These are phyloP conservation scores for Marasmius oreades DNA, from an alignment of 1,284 basidiomycete genomes.

Conservation along the genomic window DNA sequence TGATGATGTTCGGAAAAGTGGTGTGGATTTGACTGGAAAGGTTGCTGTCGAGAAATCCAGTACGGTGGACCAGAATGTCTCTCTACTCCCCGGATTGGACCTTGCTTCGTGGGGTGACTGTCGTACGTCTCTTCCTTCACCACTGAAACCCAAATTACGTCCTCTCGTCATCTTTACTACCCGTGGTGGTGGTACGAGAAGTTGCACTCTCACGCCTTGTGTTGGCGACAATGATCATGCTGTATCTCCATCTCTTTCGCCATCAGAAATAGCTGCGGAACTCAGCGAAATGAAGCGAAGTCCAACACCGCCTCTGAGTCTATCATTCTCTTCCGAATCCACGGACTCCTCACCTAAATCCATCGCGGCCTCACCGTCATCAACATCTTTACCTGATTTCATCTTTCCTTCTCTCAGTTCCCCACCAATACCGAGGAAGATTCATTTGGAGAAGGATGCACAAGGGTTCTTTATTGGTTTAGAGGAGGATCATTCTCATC, in stretches of 20 bases:
- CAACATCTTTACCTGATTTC: conserved; percentile 28
- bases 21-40: conserved; percentile 13
- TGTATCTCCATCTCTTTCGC: conserved; percentile 30
- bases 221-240: conserved; percentile 2
- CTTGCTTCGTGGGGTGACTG: conserved; percentile 30
- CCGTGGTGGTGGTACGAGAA: conserved; percentile 18
- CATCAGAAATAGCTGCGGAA: conserved; percentile 38
- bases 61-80: conserved; percentile 27
- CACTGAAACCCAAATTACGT: conserved; percentile 29
- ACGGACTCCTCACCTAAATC: conserved; percentile 16
- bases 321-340: conserved; percentile 11
- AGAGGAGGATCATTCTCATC: conserved; percentile 19
- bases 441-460: conserved; percentile 40
- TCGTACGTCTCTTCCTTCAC: conserved; percentile 32
- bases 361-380: conserved; percentile 18
- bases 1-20: not conserved
- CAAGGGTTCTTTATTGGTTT: conserved; percentile 38
- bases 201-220: conserved; percentile 1
- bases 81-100: conserved; percentile 33
- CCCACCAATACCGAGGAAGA: conserved; percentile 19
- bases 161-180: conserved; percentile 11
- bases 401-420: conserved; percentile 36
- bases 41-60: not conserved
- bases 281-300: conserved; percentile 22
- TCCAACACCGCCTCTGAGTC: conserved; percentile 17